Evolutionary conservation across 148 eudicot species (phyloP).

Genomic region (Spergularia marina): DNA sequence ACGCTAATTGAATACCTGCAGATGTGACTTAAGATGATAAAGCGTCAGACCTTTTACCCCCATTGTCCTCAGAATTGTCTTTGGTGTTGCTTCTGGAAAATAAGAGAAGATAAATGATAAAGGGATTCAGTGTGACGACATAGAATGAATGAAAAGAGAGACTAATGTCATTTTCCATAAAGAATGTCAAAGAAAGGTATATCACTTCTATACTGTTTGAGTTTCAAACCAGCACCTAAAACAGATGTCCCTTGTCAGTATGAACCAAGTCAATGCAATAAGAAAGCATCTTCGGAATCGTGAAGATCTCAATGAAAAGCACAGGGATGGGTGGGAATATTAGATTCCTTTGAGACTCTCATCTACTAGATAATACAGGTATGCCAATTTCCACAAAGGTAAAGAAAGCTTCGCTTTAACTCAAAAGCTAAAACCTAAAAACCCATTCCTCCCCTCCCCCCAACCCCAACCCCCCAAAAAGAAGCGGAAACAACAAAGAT

Average conservation of each 20-base stretch:
- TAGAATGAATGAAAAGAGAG: not conserved
- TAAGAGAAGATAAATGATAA: not conserved
- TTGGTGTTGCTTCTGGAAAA: slow-evolving; percentile 78
- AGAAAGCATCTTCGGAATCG: not conserved
- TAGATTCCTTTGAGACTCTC: not conserved
- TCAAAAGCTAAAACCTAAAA: not conserved
- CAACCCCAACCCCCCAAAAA: not conserved
- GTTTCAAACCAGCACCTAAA: not conserved
- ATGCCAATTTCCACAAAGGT: not conserved
- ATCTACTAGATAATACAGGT: not conserved
- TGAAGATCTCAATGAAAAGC: not conserved
- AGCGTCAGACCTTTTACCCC: slow-evolving; percentile 90
- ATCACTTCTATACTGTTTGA: not conserved
- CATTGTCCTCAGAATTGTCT: slow-evolving; percentile 76
- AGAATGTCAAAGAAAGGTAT: not conserved
- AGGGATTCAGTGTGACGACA: not conserved
- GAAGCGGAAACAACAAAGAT: not conserved
- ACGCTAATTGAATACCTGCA: slow-evolving; percentile 42
- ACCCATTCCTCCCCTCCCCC: not conserved
- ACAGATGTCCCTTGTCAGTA: not conserved
- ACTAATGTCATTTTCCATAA: not conserved
- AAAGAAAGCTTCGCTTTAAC: not conserved
- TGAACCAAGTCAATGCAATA: not conserved
- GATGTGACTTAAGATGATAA: slow-evolving; percentile 80
- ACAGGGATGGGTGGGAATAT: not conserved